Percentiles rank a stretch among this genome's conserved stretches.
These are phyloP conservation scores for Platanthera guangdongensis DNA, from an alignment of 106 monocot species.

Conservation along the genomic window DNA sequence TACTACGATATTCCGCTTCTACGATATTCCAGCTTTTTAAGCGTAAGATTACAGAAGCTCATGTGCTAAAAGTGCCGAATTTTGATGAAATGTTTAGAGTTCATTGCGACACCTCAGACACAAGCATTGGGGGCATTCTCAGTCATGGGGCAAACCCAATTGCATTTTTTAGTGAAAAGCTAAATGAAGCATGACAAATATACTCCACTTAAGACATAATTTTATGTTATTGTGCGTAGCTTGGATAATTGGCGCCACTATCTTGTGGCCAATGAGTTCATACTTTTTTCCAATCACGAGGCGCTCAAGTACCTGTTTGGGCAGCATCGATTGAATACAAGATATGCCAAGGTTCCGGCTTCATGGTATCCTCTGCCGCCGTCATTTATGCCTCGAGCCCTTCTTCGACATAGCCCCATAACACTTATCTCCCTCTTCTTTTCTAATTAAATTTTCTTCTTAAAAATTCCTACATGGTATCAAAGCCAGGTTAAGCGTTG, in stretches of 20 bases:
- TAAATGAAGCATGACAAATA: background rate
- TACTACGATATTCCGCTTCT: no score
- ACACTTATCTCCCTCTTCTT: no score
- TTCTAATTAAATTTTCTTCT: no score
- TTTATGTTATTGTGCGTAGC: background rate
- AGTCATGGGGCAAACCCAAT: background rate
- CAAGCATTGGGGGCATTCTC: constrained; percentile 8
- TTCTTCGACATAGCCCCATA: no score
- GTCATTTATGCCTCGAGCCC: no score
- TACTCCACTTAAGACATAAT: constrained; percentile 8
- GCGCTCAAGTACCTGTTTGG: background rate
- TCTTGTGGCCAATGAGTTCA: background rate
- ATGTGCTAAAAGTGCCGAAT: background rate
- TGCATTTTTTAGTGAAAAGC: constrained; percentile 16
- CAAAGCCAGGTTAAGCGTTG: no score
- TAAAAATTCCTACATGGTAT: no score
- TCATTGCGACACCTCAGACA: constrained; percentile 9
- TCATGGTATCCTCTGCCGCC: no score
- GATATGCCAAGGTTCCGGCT: background rate
- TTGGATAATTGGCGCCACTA: constrained; percentile 8
- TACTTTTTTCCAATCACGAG: constrained; percentile 7
- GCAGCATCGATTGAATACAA: background rate
- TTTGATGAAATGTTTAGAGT: background rate
- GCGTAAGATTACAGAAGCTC: background rate
- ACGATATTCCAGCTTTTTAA: constrained; percentile 8